Conservation (phyloP, 352 stramenopile species). For the Phytophthora pluvialis region DNA sequence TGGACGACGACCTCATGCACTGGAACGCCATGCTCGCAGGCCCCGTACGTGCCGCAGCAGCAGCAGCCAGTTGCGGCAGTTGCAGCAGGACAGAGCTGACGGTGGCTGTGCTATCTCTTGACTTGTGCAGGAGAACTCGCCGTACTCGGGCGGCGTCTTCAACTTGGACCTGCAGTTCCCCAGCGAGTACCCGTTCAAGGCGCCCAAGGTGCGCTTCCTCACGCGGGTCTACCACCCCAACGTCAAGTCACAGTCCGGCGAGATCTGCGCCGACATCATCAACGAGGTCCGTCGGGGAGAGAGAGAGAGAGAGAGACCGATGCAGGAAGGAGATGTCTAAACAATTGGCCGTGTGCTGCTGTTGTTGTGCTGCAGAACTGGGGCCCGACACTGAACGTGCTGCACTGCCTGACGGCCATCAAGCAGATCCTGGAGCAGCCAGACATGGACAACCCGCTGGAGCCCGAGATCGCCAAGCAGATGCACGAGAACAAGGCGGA, state of each 20-base stretch:
- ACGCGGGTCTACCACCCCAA: slow-evolving; percentile 98
- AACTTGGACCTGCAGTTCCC: slow-evolving; percentile 96
- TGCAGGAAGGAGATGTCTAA: no score
- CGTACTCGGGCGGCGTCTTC: slow-evolving; percentile 92
- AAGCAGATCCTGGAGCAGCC: slow-evolving; percentile 96
- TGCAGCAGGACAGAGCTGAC: neutral
- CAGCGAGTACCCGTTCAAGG: slow-evolving; percentile 96
- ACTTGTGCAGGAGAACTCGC: slow-evolving; percentile 72
- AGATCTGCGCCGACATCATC: slow-evolving; percentile 97
- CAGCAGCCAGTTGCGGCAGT: neutral
- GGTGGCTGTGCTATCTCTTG: neutral
- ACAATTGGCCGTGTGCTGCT: neutral
- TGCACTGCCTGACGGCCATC: slow-evolving; percentile 92
- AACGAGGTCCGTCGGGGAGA: slow-evolving; percentile 65
- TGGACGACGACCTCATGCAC: slow-evolving; percentile 91
- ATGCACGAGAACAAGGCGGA: slow-evolving; percentile 92
- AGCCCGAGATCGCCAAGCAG: slow-evolving; percentile 95
- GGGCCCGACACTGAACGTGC: slow-evolving; percentile 95
- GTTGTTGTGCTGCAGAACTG: slow-evolving; percentile 78
- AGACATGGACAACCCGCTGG: slow-evolving; percentile 96
- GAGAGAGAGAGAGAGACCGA: neutral
- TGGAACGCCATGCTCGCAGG: slow-evolving; percentile 92
- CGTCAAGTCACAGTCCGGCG: slow-evolving; percentile 95
- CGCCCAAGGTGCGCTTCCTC: slow-evolving; percentile 93
- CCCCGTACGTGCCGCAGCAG: slow-evolving; percentile 57